Conservation (phyloP, 1,139 yeast genomes). For the Yamadazyma triangularis region DNA sequence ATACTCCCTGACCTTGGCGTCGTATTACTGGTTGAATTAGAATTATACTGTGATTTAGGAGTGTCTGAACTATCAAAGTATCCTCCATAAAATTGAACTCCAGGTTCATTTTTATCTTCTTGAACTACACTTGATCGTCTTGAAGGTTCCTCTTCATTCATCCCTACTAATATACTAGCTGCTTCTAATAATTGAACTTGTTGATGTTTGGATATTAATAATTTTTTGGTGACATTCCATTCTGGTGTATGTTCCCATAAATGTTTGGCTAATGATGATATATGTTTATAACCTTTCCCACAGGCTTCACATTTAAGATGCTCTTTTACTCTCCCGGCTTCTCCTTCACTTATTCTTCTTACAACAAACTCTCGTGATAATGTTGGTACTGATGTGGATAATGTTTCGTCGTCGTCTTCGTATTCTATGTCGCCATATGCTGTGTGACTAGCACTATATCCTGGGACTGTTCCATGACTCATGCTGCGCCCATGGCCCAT, state of each 20-base stretch:
- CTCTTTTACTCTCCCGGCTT: conserved; percentile 76
- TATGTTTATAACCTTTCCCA: conserved; percentile 86
- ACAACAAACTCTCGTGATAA: conserved; percentile 74
- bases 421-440: conserved; percentile 3
- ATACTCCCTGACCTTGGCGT: too few relatives aligned
- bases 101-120: conserved; percentile 8
- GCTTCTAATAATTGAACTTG: conserved; percentile 88
- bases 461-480: conserved; percentile 2
- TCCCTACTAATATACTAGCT: conserved; percentile 77
- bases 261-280: conserved; percentile 74
- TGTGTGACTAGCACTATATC: too few relatives aligned
- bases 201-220: conserved; percentile 82
- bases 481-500: too few relatives aligned
- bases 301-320: conserved; percentile 85
- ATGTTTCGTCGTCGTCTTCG: conserved; percentile 4
- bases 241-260: conserved; percentile 83
- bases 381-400: conserved; percentile 41
- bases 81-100: conserved; percentile 4
- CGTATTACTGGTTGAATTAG: neutral
- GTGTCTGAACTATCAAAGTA: conserved; percentile 10
- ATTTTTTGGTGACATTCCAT: conserved; percentile 81
- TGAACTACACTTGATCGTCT: conserved; percentile 13
- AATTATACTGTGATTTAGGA: conserved; percentile 1
- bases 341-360: conserved; percentile 80
- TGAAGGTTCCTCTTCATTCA: conserved; percentile 47